A percentile compares a stretch with the other conserved stretches of the same genome.
Evolutionary conservation across 768 basidiomycete species (phyloP).

Genomic region (Nevesoporus exiguus): DNA sequence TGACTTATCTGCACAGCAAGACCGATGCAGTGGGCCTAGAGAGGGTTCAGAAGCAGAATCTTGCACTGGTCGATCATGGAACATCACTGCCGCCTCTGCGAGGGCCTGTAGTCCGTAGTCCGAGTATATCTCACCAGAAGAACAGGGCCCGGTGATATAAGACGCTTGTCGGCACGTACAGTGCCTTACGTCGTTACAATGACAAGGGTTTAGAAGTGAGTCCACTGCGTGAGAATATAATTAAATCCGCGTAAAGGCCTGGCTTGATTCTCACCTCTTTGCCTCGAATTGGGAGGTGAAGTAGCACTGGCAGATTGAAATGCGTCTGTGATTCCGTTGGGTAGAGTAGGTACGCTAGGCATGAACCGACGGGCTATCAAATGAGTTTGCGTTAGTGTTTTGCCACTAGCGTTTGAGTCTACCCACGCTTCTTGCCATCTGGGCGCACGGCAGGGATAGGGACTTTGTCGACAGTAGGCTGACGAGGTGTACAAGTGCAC

Average conservation of each 20-base stretch:
- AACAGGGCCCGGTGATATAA: constrained; percentile 2
- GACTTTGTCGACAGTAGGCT: constrained; percentile 27
- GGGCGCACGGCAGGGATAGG: constrained; percentile 33
- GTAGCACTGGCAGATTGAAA: constrained; percentile 27
- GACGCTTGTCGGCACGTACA: constrained; percentile 44
- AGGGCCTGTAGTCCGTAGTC: constrained; percentile 32
- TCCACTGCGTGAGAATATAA: constrained; percentile 42
- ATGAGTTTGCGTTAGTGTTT: constrained; percentile 16
- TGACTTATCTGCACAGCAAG: constrained; percentile 22
- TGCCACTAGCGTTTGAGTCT: neutral
- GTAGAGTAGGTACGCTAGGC: constrained; percentile 66
- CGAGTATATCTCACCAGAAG: neutral
- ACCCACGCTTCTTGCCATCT: constrained; percentile 33
- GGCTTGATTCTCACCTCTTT: constrained; percentile 40
- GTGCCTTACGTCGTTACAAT: constrained; percentile 51
- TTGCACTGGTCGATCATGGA: constrained; percentile 6
- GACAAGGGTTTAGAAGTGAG: constrained; percentile 61
- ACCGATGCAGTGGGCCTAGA: constrained; percentile 10
- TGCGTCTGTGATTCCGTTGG: constrained; percentile 68
- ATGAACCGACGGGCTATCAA: constrained; percentile 63
- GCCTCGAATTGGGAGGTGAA: constrained; percentile 42
- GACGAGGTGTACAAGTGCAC: constrained; percentile 60
- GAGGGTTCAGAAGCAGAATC: constrained; percentile 3
- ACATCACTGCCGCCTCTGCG: constrained; percentile 36
- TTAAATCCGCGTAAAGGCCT: neutral